These are phyloP conservation scores for Daldinia vernicosa DNA, from an alignment of 495 filamentous ascomycete species.

Conservation along the genomic window DNA sequence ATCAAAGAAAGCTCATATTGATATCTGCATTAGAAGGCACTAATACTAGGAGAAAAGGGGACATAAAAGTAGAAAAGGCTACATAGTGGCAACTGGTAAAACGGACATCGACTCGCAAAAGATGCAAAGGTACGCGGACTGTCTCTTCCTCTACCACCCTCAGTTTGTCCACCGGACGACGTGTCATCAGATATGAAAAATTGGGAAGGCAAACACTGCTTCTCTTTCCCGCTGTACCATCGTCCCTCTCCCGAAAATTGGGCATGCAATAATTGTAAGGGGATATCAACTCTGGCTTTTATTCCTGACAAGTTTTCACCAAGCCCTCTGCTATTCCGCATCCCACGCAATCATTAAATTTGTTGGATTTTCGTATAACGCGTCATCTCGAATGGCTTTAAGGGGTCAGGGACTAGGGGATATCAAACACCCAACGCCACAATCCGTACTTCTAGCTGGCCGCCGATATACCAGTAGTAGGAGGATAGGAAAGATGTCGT, in stretches of 20 bases:
- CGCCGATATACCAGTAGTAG: slow-evolving; percentile 34
- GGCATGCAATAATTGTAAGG: slow-evolving; percentile 43
- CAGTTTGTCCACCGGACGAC: slow-evolving; percentile 29
- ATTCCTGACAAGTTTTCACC: slow-evolving; percentile 49
- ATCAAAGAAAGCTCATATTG: slow-evolving; percentile 53
- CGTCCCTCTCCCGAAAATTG: slow-evolving; percentile 35
- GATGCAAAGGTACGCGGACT: slow-evolving; percentile 34
- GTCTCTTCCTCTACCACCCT: slow-evolving; percentile 35
- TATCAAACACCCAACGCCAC: slow-evolving; percentile 50
- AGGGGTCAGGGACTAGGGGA: slow-evolving; percentile 37
- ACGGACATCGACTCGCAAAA: slow-evolving; percentile 41
- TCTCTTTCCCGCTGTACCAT: slow-evolving; percentile 28
- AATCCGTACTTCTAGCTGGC: slow-evolving; percentile 37
- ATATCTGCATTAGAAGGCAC: slow-evolving; percentile 66
- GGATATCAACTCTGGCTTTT: slow-evolving; percentile 44
- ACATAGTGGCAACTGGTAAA: slow-evolving; percentile 41
- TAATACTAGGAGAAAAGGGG: slow-evolving; percentile 56
- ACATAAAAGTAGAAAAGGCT: slow-evolving; percentile 48
- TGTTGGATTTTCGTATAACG: slow-evolving; percentile 43
- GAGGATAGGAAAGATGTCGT: slow-evolving; percentile 37
- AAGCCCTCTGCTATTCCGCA: slow-evolving; percentile 40
- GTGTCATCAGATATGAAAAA: slow-evolving; percentile 33
- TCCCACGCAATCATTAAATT: slow-evolving; percentile 43
- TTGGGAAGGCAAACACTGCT: slow-evolving; percentile 19
- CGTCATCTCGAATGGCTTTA: slow-evolving; percentile 33